Percentiles rank a stretch among this genome's conserved stretches.
Evolutionary conservation across 2,329 filamentous ascomycete species (phyloP).

Genomic region (Fusarium mundagurra): DNA sequence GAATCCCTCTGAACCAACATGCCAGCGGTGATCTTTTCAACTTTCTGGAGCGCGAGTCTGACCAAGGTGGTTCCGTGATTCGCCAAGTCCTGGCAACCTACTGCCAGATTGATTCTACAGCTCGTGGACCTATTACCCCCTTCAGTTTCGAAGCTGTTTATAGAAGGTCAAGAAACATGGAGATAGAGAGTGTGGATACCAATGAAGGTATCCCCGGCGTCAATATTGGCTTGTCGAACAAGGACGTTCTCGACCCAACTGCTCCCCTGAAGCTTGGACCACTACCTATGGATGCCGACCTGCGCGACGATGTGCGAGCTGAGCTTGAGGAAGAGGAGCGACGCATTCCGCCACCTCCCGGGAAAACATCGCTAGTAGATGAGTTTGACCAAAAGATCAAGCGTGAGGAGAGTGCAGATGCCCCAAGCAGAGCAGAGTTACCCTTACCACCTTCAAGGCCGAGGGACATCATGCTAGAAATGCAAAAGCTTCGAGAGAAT

Average conservation of each 20-base stretch:
- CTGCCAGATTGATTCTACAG: constrained; percentile 67
- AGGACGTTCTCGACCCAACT: constrained; percentile 66
- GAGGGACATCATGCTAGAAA: constrained; percentile 91
- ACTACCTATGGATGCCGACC: constrained; percentile 82
- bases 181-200: constrained; percentile 70
- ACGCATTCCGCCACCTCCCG: constrained; percentile 75
- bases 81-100: constrained; percentile 74
- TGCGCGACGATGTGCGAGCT: constrained; percentile 85
- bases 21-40: constrained; percentile 85
- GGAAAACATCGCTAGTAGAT: constrained; percentile 79
- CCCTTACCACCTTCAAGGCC: constrained; percentile 89
- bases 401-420: constrained; percentile 87
- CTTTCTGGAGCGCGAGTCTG: constrained; percentile 87
- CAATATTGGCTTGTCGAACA: constrained; percentile 70
- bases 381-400: constrained; percentile 91
- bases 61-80: constrained; percentile 81
- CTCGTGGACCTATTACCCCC: constrained; percentile 70
- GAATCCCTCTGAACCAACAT: constrained; percentile 87
- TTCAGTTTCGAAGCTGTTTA: constrained; percentile 71
- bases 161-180: constrained; percentile 66
- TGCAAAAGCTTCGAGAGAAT: constrained; percentile 92
- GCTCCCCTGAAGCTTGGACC: constrained; percentile 78
- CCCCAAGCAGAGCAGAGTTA: constrained; percentile 78
- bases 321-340: constrained; percentile 88
- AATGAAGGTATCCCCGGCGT: constrained; percentile 72